phyloP scores from a whole-genome alignment of 129 eudicot genomes.

The Pulicaria dysenterica region DNA sequence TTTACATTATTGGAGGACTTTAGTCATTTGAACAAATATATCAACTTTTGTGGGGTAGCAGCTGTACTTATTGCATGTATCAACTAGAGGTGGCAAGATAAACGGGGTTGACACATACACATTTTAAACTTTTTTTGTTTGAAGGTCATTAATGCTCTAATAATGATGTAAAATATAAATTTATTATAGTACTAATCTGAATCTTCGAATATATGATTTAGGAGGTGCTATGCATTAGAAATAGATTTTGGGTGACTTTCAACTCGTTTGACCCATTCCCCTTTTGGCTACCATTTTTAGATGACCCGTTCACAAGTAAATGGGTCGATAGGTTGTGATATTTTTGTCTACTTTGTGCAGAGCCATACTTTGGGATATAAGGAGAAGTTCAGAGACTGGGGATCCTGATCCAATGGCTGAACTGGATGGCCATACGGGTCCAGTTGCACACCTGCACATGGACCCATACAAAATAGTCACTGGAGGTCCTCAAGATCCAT shows the following conservation, averaged over 20 bases:
- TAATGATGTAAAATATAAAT: not conserved
- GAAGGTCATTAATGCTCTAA: not conserved
- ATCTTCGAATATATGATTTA: not conserved
- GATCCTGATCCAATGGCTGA: slow-evolving; percentile 48
- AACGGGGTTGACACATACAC: not conserved
- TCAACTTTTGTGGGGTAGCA: slow-evolving; percentile 10
- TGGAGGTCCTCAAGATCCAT: slow-evolving; percentile 64
- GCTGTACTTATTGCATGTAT: not conserved
- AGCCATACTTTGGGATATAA: slow-evolving; percentile 78
- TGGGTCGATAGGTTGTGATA: slow-evolving; percentile 6
- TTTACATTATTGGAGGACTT: too few species aligned
- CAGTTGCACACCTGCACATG: slow-evolving; percentile 65
- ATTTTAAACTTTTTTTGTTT: not conserved
- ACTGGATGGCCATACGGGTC: slow-evolving; percentile 72
- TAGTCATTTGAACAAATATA: too few species aligned
- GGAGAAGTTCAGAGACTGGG: slow-evolving; percentile 44
- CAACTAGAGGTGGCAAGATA: slow-evolving; percentile 10
- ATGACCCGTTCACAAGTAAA: not conserved
- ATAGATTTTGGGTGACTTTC: slow-evolving; percentile 1
- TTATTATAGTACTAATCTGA: not conserved
- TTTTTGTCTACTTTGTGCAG: slow-evolving; percentile 45
- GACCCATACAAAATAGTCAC: slow-evolving; percentile 68
- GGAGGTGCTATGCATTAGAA: not conserved
- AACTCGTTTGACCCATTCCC: not conserved
- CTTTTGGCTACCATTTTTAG: not conserved